A percentile compares a stretch with the other conserved stretches of the same genome.
Conservation (phyloP, 177 flowering plant genomes). For the Vitis hybrid region DNA sequence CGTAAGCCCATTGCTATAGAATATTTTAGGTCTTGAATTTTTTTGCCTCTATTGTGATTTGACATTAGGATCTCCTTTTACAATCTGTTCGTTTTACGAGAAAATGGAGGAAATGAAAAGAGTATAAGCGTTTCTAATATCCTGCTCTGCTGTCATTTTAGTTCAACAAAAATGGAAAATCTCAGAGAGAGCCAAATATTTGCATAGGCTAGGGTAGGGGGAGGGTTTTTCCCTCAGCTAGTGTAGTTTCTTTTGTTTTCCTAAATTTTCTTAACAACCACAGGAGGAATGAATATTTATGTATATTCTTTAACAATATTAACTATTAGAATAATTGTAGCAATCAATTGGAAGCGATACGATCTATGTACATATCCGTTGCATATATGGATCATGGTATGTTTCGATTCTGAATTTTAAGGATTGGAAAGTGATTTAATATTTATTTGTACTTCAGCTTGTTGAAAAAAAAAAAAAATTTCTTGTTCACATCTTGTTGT, state of each 20-base stretch:
- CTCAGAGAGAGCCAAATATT: no score
- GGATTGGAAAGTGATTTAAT: neutral
- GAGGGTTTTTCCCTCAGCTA: neutral
- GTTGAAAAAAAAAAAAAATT: no score
- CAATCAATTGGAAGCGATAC: conserved; percentile 79
- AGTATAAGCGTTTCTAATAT: no score
- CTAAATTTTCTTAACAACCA: neutral
- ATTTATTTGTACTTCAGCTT: neutral
- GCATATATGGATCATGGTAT: conserved; percentile 96
- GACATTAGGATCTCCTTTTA: neutral
- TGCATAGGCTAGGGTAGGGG: no score
- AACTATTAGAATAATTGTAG: conserved; percentile 63
- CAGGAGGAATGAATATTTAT: neutral
- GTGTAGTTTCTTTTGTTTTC: conserved; percentile 4
- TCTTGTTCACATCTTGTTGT: neutral
- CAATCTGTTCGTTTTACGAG: neutral
- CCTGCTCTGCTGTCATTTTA: no score
- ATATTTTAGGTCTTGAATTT: neutral
- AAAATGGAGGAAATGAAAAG: neutral
- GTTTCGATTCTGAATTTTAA: conserved; percentile 14
- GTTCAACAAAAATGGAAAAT: no score
- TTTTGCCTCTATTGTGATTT: neutral
- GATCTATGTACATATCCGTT: conserved; percentile 79
- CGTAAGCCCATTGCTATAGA: neutral
- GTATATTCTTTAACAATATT: conserved; percentile 35